Base-by-base conservation (phyloP, 1,284 basidiomycete species). In the Sphaerobolus stellatus region DNA sequence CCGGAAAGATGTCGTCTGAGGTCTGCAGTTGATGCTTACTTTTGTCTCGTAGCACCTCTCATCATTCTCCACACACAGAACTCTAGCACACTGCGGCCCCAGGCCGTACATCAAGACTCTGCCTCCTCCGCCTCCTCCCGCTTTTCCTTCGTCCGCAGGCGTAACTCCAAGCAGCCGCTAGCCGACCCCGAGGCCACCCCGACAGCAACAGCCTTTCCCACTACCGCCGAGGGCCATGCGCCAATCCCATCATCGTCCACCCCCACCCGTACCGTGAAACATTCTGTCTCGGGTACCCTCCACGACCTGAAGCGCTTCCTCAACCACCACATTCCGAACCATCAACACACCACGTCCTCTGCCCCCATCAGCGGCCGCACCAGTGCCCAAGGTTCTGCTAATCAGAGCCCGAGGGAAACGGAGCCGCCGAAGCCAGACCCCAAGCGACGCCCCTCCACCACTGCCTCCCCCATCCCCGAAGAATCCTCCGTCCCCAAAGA, bases 301-400 rank as follows among this genome's bases (percentile, higher is more conserved):
- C 85, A 91, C 71, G 94, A 96, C 70, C 83, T 97, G 62, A 92
- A 92, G 66, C 88, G 93, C 29, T 95, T 96, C 76, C 80, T 96
- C 58, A 91, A 94, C 72, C 84, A 91, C 71, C 91, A 94, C 71
- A 87, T 94, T 51, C 84, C 84, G 57, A 84, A 89, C 58, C 67
- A 71, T 54, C 64, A 67, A 34, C 63, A 62, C 48, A 27, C 55
- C 62, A 16, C 56, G 57, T 69, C 1, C 65, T 67, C 22, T 71
- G 73, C 0, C 75, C 76, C 18, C 33, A 36, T 11, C 11, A 11
- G 11, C 33, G 33, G 33, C 13, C 18, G 11, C 33, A 36, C 33
- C 33, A n/a, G n/a, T n/a, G n/a, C n/a, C n/a, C n/a, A n/a, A n/a
- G n/a, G n/a, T n/a, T 48, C 36, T 54, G 54, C 25, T 20, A 22